Percentiles rank a stretch among this genome's conserved stretches.
Evolutionary conservation across 1,284 basidiomycete species (phyloP).

Genomic region (Melampsora larici-populina): DNA sequence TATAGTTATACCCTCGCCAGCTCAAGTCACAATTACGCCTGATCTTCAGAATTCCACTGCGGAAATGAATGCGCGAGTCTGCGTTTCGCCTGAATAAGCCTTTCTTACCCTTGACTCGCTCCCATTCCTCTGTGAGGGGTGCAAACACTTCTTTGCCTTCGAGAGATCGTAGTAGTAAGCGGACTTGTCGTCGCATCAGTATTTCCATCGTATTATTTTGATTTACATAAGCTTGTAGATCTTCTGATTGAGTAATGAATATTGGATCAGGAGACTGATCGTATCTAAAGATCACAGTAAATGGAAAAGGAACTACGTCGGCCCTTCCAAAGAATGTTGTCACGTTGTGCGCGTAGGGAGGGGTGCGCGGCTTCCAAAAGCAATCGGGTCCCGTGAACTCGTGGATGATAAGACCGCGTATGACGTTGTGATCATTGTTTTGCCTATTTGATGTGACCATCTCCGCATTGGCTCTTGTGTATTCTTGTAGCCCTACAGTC

Average conservation of each 20-base stretch:
- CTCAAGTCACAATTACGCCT: slow-evolving; percentile 61
- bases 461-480: slow-evolving; percentile 20
- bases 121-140: slow-evolving; percentile 65
- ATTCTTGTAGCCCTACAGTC: slow-evolving; percentile 47
- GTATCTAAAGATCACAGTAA: slow-evolving; percentile 67
- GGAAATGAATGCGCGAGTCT: slow-evolving; percentile 57
- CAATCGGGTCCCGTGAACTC: slow-evolving; percentile 50
- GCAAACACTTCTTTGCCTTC: slow-evolving; percentile 66
- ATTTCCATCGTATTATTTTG: slow-evolving; percentile 65
- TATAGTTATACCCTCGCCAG: slow-evolving; percentile 63
- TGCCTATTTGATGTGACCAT: slow-evolving; percentile 57
- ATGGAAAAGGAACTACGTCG: slow-evolving; percentile 76
- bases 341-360: slow-evolving; percentile 54
- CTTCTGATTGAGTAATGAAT: slow-evolving; percentile 59
- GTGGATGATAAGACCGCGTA: slow-evolving; percentile 56
- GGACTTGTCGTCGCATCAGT: slow-evolving; percentile 62
- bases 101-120: slow-evolving; percentile 52
- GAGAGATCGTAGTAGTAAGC: slow-evolving; percentile 66
- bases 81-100: slow-evolving; percentile 47
- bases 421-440: slow-evolving; percentile 64
- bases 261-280: slow-evolving; percentile 62
- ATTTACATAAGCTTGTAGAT: slow-evolving; percentile 63
- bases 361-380: slow-evolving; percentile 50
- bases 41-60: slow-evolving; percentile 61
- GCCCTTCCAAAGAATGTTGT: slow-evolving; percentile 67